phyloP scores from a whole-genome alignment of 2,329 filamentous ascomycete species.

The Alternaria sp. region DNA sequence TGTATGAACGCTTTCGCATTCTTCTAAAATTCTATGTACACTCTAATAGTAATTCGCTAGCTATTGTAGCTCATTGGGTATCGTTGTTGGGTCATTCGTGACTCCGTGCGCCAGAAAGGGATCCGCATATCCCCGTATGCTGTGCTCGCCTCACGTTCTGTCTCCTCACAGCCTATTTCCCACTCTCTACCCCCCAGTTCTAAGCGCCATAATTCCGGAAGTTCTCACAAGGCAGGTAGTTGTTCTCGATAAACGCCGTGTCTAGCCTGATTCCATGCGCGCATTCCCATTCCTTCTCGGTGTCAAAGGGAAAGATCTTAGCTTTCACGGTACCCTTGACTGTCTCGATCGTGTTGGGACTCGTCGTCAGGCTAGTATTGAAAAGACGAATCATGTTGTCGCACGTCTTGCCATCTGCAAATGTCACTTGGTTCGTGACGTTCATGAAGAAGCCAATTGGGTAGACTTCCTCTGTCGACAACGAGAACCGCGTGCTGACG shows the following conservation, averaged over 20 bases:
- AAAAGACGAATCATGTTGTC: conserved; percentile 58
- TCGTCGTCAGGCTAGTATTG: conserved; percentile 55
- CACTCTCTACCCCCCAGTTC: neutral
- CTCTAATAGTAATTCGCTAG: neutral
- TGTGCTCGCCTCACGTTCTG: neutral
- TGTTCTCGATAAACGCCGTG: conserved; percentile 54
- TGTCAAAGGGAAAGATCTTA: conserved; percentile 39
- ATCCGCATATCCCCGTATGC: neutral
- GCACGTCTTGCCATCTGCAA: conserved; percentile 53
- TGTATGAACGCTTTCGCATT: neutral
- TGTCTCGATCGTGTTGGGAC: conserved; percentile 39
- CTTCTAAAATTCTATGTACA: neutral
- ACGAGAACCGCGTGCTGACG: conserved; percentile 28
- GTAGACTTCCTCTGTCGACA: conserved; percentile 36
- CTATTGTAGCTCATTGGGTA: neutral
- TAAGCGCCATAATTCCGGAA: conserved; percentile 38
- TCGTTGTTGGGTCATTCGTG: neutral
- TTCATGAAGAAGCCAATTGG: conserved; percentile 58
- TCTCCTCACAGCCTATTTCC: neutral
- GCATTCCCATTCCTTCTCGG: conserved; percentile 38
- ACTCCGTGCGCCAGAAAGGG: neutral
- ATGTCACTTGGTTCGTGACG: conserved; percentile 64
- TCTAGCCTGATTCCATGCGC: conserved; percentile 49
- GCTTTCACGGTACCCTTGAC: conserved; percentile 47
- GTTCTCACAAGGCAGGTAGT: conserved; percentile 45